Conservation (phyloP, 495 filamentous ascomycete genomes). For the Cryomyces minteri region DNA sequence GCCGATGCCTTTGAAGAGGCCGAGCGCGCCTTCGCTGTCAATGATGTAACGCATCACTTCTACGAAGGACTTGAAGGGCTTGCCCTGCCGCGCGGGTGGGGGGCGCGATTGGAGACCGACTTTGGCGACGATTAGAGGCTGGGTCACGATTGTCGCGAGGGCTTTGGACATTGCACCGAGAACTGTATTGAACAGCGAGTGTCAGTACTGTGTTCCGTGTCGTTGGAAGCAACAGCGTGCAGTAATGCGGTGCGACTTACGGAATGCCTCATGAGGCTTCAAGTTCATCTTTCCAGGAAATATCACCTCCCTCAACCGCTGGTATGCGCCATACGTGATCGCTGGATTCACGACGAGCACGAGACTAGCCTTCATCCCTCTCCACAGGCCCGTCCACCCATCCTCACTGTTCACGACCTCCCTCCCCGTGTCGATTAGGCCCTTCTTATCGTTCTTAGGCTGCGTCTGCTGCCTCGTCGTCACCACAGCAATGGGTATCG, state of each 20-base stretch:
- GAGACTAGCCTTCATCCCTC: conserved; percentile 88
- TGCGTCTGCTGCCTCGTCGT: conserved; percentile 95
- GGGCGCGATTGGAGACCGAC: conserved; percentile 89
- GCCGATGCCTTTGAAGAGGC: conserved; percentile 91
- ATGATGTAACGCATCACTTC: conserved; percentile 93
- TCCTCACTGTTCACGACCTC: conserved; percentile 87
- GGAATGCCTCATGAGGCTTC: conserved; percentile 74
- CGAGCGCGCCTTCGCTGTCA: conserved; percentile 62
- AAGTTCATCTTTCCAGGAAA: conserved; percentile 65
- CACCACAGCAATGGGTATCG: conserved; percentile 86
- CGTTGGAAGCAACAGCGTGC: not conserved
- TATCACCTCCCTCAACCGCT: conserved; percentile 61
- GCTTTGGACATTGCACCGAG: conserved; percentile 88
- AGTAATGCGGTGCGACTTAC: conserved; percentile 33
- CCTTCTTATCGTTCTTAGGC: conserved; percentile 62
- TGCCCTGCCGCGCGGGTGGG: conserved; percentile 64
- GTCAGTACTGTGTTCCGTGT: not conserved
- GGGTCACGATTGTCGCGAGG: conserved; percentile 79
- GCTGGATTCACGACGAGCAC: conserved; percentile 93
- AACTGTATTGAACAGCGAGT: conserved; percentile 28
- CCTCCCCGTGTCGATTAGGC: conserved; percentile 68
- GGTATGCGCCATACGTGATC: conserved; percentile 96
- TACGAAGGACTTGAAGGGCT: conserved; percentile 84
- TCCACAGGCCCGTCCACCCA: conserved; percentile 77
- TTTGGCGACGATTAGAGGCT: conserved; percentile 96